Evolutionary conservation across 2,329 filamentous ascomycete species (phyloP), one percentile per base, ranked within the genome.

Genomic region (Fusarium zealandicum): DNA sequence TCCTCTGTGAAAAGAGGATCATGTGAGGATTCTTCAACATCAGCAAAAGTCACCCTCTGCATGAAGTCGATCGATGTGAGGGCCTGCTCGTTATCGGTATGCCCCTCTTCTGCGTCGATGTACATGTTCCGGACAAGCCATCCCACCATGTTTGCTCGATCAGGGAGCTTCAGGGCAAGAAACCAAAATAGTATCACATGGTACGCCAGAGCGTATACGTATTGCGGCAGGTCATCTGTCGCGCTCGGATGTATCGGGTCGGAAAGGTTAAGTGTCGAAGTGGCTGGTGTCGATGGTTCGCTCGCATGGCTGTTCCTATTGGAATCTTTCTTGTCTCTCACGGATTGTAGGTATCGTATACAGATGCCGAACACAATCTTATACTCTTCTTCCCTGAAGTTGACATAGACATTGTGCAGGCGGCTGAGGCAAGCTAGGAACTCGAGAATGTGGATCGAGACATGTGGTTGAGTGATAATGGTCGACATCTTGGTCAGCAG

Each of bases 121-220:
- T 93, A 93, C 9, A 99, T 81, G 60, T 92, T 92, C 68, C 89
- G 92, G 10, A 90, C 89, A 60, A 99, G 96, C 90, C 92, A 96
- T 22, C 87, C 86, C 44, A 97, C 92, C 62, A 96, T 88, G 57
- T 86, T 90, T 28, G 88, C 85, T 43, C 95, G 87, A 70, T 97
- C 92, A 31, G 88, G 85, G 44, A 96, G 82, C 68, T 92, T 93
- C 65, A 99, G 73, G 1, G 92, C 90, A 64, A 99, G 81, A 71
- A 98, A 99, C 95, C 95, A 99, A 70, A 96, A 97, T 2, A 92
- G 89, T 62, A 99, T 93, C 65, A 96, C 92, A 71, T 98, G 93
- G 70, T 96, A 96, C 8, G 93, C 93, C 45, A 98, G 79, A 2
- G 92, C 90, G 72, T 96, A 95, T 20, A 99, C 91, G 71, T 99